Percentiles rank a stretch among this genome's conserved stretches.
These are phyloP conservation scores for Jimgerdemannia lactiflua DNA, from an alignment of 192 early-diverging fungal genomes.

Conservation along the genomic window DNA sequence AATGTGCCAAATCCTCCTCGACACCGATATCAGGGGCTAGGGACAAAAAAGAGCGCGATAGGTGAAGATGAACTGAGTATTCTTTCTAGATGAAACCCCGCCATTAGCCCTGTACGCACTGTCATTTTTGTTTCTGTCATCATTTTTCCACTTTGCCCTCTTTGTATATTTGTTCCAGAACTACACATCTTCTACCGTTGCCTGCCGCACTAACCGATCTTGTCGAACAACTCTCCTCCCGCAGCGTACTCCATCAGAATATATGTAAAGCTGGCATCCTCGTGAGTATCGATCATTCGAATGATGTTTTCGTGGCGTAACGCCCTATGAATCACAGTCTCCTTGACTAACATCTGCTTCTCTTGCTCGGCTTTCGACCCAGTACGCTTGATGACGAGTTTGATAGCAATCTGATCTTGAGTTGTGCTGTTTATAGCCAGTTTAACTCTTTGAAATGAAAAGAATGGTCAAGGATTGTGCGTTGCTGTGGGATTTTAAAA, in stretches of 20 bases:
- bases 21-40: constrained; percentile 66
- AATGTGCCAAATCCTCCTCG: constrained; percentile 67
- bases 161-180: neutral
- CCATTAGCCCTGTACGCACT: neutral
- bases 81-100: too few species aligned
- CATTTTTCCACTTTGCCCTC: too few species aligned
- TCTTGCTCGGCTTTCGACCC: constrained; percentile 20
- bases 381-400: constrained; percentile 49
- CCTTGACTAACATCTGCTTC: constrained; percentile 37
- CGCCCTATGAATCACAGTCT: constrained; percentile 44
- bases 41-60: neutral
- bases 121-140: neutral
- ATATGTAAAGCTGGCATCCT: constrained; percentile 51
- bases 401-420: constrained; percentile 48
- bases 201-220: constrained; percentile 45
- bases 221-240: constrained; percentile 70
- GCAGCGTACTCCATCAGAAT: constrained; percentile 66
- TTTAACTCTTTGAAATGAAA: constrained; percentile 40
- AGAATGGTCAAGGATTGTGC: neutral
- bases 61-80: neutral
- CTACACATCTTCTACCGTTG: neutral
- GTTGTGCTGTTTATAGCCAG: constrained; percentile 45
- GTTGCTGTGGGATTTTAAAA: neutral
- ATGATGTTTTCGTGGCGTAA: constrained; percentile 61
- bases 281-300: constrained; percentile 37